Conservation (phyloP, 208 protist species). For the Naegleria fowleri region DNA sequence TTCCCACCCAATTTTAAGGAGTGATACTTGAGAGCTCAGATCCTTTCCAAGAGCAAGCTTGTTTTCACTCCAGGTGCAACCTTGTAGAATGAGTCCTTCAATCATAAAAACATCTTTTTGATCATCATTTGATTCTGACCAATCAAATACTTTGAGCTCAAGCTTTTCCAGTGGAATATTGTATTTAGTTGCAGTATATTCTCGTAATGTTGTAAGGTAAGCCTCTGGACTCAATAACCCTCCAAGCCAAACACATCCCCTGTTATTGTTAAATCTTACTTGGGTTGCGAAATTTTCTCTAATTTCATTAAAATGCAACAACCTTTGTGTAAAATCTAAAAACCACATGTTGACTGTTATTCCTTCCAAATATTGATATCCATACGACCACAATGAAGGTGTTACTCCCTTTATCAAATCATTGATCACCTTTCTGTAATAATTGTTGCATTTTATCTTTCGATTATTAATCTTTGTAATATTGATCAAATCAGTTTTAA, state of each 20-base stretch:
- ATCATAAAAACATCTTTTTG: background rate
- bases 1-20: background rate
- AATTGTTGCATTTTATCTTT: conserved; percentile 71
- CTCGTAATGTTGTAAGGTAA: conserved; percentile 93
- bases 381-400: conserved; percentile 68
- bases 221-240: conserved; percentile 88
- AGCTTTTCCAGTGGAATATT: background rate
- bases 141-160: background rate
- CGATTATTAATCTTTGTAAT: conserved; percentile 62
- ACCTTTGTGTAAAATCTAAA: conserved; percentile 54
- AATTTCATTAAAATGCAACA: conserved; percentile 47
- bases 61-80: background rate
- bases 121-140: background rate
- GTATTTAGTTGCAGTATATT: conserved; percentile 69
- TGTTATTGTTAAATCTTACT: conserved; percentile 32
- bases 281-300: conserved; percentile 45
- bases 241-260: conserved; percentile 73
- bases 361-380: conserved; percentile 57
- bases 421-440: conserved; percentile 69
- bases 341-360: conserved; percentile 63
- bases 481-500: conserved; percentile 61
- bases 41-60: background rate
- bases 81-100: background rate
- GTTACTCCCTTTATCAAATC: conserved; percentile 68
- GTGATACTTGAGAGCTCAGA: background rate